A percentile compares a stretch with the other conserved stretches of the same genome.
Evolutionary conservation across 176 grass and related monocot species (phyloP).

Genomic region (Alopecurus myosuroides): DNA sequence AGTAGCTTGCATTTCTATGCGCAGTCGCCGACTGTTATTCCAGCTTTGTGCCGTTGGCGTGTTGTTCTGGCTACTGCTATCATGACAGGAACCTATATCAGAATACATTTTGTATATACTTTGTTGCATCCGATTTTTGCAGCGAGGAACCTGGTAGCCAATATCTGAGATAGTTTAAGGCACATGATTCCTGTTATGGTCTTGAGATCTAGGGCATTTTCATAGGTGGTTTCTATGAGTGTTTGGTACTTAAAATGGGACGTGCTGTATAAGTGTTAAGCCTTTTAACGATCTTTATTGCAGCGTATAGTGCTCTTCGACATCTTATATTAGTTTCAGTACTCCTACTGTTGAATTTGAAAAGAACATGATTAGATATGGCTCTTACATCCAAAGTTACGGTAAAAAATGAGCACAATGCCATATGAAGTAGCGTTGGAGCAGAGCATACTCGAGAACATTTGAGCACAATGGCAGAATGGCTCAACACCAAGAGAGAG

Average conservation of each 20-base stretch:
- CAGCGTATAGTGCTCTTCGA: no score
- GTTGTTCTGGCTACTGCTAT: background rate
- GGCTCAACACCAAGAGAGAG: background rate
- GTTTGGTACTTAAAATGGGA: background rate
- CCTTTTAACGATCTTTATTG: no score
- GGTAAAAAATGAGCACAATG: no score
- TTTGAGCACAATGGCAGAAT: no score
- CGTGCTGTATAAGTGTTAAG: no score
- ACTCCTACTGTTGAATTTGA: no score
- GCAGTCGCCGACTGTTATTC: background rate
- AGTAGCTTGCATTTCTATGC: background rate
- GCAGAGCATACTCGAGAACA: no score
- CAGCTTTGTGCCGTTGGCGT: background rate
- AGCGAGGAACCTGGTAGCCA: background rate
- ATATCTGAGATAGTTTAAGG: constrained; percentile 13
- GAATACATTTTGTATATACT: constrained; percentile 3
- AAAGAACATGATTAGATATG: no score
- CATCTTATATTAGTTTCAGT: no score
- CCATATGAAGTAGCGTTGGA: no score
- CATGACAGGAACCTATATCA: background rate
- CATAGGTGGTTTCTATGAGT: background rate
- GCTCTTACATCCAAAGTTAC: no score
- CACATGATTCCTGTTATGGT: constrained; percentile 6
- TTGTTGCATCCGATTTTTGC: constrained; percentile 2
- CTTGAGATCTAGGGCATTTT: no score